Evolutionary conservation across 106 monocot species (phyloP).

Genomic region (Acorus calamus): DNA sequence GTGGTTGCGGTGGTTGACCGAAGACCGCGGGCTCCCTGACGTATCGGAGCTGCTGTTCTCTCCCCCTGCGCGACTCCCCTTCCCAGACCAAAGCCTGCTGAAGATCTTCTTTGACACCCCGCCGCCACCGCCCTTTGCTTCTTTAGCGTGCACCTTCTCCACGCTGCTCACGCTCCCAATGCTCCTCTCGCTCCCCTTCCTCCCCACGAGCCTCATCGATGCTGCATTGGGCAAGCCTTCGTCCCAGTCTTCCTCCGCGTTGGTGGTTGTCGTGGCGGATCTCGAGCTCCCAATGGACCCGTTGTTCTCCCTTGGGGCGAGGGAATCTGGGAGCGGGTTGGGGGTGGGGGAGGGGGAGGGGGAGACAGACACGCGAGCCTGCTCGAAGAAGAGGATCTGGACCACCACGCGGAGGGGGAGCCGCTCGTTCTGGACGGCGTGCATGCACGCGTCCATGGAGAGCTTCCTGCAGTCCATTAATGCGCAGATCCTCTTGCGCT

Average conservation of each 20-base stretch:
- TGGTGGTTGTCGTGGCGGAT: constrained; percentile 32
- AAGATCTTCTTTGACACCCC: constrained; percentile 46
- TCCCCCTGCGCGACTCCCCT: constrained; percentile 14
- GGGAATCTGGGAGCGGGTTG: constrained; percentile 1
- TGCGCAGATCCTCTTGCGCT: constrained; percentile 46
- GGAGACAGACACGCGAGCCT: too few relatives aligned
- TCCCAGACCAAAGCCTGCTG: constrained; percentile 51
- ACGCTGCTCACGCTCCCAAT: constrained; percentile 27
- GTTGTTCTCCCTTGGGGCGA: constrained; percentile 29
- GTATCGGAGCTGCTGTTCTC: constrained; percentile 53
- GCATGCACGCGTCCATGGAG: constrained; percentile 46
- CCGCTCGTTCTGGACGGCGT: constrained; percentile 56
- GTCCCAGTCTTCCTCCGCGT: constrained; percentile 44
- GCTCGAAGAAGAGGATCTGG: constrained; percentile 50
- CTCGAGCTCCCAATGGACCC: constrained; percentile 41
- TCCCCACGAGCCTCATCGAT: constrained; percentile 14
- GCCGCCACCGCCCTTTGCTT: constrained; percentile 16
- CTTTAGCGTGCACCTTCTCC: constrained; percentile 7
- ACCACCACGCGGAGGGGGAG: constrained; percentile 55
- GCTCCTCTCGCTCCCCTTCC: constrained; percentile 25
- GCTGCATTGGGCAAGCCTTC: not conserved
- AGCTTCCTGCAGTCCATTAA: constrained; percentile 57
- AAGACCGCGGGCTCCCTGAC: constrained; percentile 37
- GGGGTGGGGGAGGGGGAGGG: constrained; percentile 6
- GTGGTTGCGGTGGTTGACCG: constrained; percentile 7